A percentile compares a stretch with the other conserved stretches of the same genome.
These are phyloP conservation scores for Pugionium cornutum DNA, from an alignment of 345 rosid species.

Conservation along the genomic window DNA sequence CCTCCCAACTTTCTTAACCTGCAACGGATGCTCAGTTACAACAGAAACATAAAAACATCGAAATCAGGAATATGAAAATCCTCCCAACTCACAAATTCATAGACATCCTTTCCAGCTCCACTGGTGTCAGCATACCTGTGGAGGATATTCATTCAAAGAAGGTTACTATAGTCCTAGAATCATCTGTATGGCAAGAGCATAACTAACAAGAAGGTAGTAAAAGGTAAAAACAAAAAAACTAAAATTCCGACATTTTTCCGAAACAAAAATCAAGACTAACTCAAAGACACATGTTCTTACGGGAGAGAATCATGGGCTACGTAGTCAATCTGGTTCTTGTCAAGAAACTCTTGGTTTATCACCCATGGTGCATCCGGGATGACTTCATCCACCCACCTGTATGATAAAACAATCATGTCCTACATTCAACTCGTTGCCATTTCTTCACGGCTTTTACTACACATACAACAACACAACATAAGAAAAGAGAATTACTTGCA, in stretches of 20 bases:
- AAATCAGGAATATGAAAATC: conserved; percentile 1
- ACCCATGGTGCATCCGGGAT: conserved; percentile 96
- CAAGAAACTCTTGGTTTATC: conserved; percentile 78
- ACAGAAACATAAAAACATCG: conserved; percentile 17
- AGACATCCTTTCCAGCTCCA: conserved; percentile 88
- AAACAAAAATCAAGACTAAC: neutral
- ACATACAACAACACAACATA: conserved; percentile 5
- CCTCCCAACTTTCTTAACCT: conserved; percentile 87
- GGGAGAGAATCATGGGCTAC: conserved; percentile 96
- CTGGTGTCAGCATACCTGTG: conserved; percentile 89
- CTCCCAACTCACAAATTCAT: conserved; percentile 75
- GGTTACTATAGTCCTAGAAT: conserved; percentile 8
- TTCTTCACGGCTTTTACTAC: conserved; percentile 6
- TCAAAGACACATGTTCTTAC: conserved; percentile 45
- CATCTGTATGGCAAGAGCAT: neutral
- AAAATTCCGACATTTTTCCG: neutral
- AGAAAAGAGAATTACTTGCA: conserved; percentile 63
- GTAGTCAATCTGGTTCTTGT: conserved; percentile 66
- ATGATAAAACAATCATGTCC: conserved; percentile 2
- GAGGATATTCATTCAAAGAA: conserved; percentile 15
- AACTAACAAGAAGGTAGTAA: conserved; percentile 17
- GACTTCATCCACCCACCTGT: conserved; percentile 97
- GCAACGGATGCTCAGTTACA: conserved; percentile 28
- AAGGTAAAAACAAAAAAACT: neutral
- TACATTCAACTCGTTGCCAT: neutral